A percentile compares a stretch with the other conserved stretches of the same genome.
phyloP scores from a whole-genome alignment of 805 yeast genomes.

The Sporopachydermia lactativora region DNA sequence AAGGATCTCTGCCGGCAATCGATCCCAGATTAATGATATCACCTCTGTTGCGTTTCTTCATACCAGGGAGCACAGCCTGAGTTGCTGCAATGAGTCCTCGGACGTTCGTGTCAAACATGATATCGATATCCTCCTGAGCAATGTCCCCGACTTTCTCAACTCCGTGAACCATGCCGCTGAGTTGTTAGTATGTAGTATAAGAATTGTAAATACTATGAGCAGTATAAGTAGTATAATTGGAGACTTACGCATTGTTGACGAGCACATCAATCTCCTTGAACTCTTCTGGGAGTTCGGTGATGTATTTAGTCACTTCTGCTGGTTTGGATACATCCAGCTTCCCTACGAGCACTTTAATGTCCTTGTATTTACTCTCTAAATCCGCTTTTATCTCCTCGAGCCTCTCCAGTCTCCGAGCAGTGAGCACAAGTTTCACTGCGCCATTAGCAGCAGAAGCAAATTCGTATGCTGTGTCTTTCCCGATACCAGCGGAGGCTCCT shows the following conservation, averaged over 20 bases:
- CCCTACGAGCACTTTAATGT: constrained; percentile 29
- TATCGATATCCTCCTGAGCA: constrained; percentile 44
- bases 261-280: constrained; percentile 45
- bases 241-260: constrained; percentile 43
- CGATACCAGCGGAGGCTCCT: constrained; percentile 97
- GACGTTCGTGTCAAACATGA: constrained; percentile 80
- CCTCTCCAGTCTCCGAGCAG: constrained; percentile 66
- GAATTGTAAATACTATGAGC: neutral
- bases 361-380: constrained; percentile 28
- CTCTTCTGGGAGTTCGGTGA: constrained; percentile 37
- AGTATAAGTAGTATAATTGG: too few species aligned
- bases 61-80: constrained; percentile 58
- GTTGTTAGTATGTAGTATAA: neutral
- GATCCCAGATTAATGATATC: constrained; percentile 56
- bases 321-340: constrained; percentile 44
- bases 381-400: constrained; percentile 34
- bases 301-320: constrained; percentile 35
- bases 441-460: constrained; percentile 70
- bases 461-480: constrained; percentile 81
- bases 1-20: constrained; percentile 58
- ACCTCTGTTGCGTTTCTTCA: constrained; percentile 51
- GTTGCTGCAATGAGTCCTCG: constrained; percentile 74
- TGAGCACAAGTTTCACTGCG: constrained; percentile 49
- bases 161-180: constrained; percentile 52
- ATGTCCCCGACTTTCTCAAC: constrained; percentile 63